These are phyloP conservation scores for Ustilago bromivora DNA, from an alignment of 1,284 basidiomycete genomes.

Conservation along the genomic window DNA sequence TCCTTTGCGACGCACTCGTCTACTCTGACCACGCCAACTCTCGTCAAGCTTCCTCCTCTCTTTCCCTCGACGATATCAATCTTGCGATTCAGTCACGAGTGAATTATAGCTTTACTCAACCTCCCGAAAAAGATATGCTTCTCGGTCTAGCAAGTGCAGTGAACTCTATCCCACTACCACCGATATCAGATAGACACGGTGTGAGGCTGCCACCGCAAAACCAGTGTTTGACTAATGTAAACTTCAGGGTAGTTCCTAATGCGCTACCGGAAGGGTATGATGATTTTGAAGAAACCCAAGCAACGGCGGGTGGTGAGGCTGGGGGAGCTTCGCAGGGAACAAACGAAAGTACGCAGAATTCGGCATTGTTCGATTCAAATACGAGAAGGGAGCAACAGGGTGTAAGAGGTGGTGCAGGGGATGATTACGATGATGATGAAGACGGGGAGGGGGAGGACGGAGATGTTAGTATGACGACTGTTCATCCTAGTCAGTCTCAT, in stretches of 20 bases:
- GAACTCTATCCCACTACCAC: constrained; percentile 87
- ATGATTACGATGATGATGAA: constrained; percentile 44
- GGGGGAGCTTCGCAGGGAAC: not conserved
- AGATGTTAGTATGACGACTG: constrained; percentile 38
- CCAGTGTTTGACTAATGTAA: constrained; percentile 87
- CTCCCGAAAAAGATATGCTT: constrained; percentile 94
- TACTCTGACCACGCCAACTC: constrained; percentile 87
- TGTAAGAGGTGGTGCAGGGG: constrained; percentile 6
- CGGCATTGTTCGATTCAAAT: constrained; percentile 22
- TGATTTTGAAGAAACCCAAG: constrained; percentile 31
- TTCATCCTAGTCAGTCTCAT: constrained; percentile 32
- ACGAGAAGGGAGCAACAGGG: not conserved
- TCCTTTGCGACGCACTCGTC: constrained; percentile 87
- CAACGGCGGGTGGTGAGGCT: not conserved
- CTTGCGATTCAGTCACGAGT: constrained; percentile 92
- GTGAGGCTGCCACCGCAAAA: constrained; percentile 84
- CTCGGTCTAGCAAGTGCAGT: constrained; percentile 89
- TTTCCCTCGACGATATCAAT: constrained; percentile 87
- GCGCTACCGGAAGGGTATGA: constrained; percentile 74
- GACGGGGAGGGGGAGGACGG: constrained; percentile 22
- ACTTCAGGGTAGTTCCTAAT: constrained; percentile 93
- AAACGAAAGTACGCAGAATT: constrained; percentile 17
- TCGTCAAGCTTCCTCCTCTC: constrained; percentile 44
- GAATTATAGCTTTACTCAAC: constrained; percentile 92
- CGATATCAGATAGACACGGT: constrained; percentile 94